Evolutionary conservation across 1,284 basidiomycete species (phyloP).

Genomic region (Garcileccinum viscosum): DNA sequence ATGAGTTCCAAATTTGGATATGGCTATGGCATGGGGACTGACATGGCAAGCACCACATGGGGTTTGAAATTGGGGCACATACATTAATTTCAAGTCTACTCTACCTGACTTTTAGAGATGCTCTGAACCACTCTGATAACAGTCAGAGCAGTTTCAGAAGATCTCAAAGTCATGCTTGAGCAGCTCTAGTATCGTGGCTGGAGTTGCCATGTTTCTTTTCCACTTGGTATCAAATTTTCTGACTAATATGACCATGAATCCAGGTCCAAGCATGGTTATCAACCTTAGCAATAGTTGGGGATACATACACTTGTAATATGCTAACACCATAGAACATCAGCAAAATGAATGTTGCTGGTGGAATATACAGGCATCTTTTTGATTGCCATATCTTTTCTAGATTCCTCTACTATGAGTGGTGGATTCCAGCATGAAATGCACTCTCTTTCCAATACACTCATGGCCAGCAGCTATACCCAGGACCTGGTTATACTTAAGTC

Average conservation of each 20-base stretch:
- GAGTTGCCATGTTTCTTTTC: background rate
- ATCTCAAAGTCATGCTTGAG: too few species aligned
- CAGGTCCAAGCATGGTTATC: constrained; percentile 1
- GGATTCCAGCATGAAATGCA: constrained; percentile 4
- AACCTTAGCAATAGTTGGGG: constrained; percentile 31
- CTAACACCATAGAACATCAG: too few species aligned
- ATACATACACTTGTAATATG: constrained; percentile 31
- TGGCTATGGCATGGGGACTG: too few species aligned
- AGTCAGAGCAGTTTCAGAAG: too few species aligned
- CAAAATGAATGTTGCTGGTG: constrained; percentile 27
- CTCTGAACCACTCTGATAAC: too few species aligned
- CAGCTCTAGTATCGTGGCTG: background rate
- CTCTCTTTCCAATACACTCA: constrained; percentile 4
- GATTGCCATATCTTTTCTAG: constrained; percentile 10
- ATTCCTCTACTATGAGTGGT: constrained; percentile 37
- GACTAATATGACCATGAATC: constrained; percentile 18
- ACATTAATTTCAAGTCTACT: too few species aligned
- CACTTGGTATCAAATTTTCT: constrained; percentile 1
- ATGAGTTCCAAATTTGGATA: too few species aligned
- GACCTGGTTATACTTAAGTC: constrained; percentile 21
- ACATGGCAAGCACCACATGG: too few species aligned
- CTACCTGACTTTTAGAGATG: too few species aligned
- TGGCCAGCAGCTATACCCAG: constrained; percentile 20
- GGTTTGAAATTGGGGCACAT: too few species aligned
- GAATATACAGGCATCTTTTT: background rate